Evolutionary conservation across 495 filamentous ascomycete genomes (phyloP), one percentile per base, ranked within the genome.

Genomic region (Amorphotheca resinae): DNA sequence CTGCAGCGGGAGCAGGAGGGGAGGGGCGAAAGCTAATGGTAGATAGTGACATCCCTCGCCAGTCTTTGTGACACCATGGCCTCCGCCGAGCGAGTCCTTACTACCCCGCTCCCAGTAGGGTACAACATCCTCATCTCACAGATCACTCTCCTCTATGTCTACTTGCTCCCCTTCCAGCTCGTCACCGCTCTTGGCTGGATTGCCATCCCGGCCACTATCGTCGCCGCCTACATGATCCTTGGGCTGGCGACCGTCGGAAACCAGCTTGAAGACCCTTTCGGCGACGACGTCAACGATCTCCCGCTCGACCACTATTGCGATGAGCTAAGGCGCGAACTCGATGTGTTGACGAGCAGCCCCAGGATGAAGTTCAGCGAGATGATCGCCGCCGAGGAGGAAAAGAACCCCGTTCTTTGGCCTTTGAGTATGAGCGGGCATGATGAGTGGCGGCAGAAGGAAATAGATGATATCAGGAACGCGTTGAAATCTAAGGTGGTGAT

Each of bases 241-340:
- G 86, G 82, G n/a, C 77, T 94, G 44, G 78, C 84, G 31, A 77
- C 84, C 54, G 87, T 88, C 51, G 84, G 87, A 17, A 75, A 77
- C 50, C 84, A 93, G 61, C 81, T 94, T 50, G 86, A 94, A 58
- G 86, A 93, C 57, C 87, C 85, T 6, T 93, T 94, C 60, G 85
- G 87, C 20, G 64, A 76, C 39, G 87, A 93, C 57, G 84, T 87
- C 47, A 93, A 93, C 55, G 87, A 94, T 57, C 67, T 94, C 11
- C 82, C 82, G 7, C 70, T 93, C 0, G 83, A 87, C 57, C 63
- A 64, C 0, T 93, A 80, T 66, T 89, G 84, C 58, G 67, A 74
- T 7, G 75, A 82, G 51, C 65, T 94, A 34, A 69, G 73, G 2
- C 46, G 67, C 8, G 86, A 94, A 47, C 65, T 94, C 52, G 82